A percentile compares a stretch with the other conserved stretches of the same genome.
Conservation (phyloP, 1,139 yeast species). For the Blastobotrys indianensis region DNA sequence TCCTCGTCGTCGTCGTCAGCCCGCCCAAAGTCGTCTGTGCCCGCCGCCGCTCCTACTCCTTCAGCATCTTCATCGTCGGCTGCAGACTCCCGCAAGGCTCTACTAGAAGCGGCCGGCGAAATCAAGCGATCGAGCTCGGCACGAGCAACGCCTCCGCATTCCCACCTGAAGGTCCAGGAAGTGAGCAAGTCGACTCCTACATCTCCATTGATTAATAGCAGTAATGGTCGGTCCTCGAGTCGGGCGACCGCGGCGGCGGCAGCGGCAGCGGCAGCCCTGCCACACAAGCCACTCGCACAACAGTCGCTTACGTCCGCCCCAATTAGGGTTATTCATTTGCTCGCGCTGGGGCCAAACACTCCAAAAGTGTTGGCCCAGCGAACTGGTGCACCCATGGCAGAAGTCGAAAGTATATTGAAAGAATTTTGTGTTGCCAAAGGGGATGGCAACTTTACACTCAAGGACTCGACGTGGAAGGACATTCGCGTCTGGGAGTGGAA, state of each 20-base stretch:
- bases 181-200: constrained; percentile 12
- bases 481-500: constrained; percentile 37
- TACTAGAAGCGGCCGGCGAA: neutral
- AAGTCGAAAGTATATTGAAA: constrained; percentile 27
- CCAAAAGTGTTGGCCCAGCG: constrained; percentile 26
- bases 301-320: constrained; percentile 27
- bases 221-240: neutral
- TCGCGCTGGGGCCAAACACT: constrained; percentile 30
- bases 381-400: constrained; percentile 27
- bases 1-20: constrained; percentile 15
- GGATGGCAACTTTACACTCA: constrained; percentile 18
- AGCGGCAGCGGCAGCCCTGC: constrained; percentile 10
- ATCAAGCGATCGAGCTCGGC: constrained; percentile 13
- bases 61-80: neutral
- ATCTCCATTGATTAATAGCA: constrained; percentile 2
- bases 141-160: constrained; percentile 13
- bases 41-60: neutral
- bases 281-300: constrained; percentile 23
- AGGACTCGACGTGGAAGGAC: constrained; percentile 31
- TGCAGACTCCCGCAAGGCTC: no score
- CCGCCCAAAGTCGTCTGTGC: no score
- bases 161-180: constrained; percentile 7
- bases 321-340: constrained; percentile 33
- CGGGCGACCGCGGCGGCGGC: neutral
- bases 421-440: constrained; percentile 25